phyloP scores from a whole-genome alignment of 2,329 filamentous ascomycete species.

The Claviceps arundinis region DNA sequence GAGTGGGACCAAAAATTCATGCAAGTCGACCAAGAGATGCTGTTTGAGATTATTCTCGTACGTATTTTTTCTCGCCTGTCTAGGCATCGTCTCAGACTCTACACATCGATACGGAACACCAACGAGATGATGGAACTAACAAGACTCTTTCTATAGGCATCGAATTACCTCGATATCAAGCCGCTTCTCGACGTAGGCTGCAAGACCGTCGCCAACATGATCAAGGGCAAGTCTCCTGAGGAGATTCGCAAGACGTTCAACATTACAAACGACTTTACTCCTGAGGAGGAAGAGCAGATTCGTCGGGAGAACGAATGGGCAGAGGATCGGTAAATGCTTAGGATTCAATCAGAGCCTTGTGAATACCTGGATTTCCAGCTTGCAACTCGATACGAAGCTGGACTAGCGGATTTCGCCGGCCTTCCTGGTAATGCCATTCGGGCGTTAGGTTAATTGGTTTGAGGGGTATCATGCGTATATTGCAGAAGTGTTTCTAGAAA shows the following conservation, averaged over 20 bases:
- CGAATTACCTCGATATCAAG: constrained; percentile 99
- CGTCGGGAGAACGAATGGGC: constrained; percentile 86
- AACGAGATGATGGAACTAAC: background rate
- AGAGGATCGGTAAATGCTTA: constrained; percentile 54
- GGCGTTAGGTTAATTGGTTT: constrained; percentile 12
- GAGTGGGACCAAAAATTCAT: constrained; percentile 99
- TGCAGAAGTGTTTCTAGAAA: background rate
- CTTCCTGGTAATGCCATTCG: constrained; percentile 3
- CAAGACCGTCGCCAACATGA: constrained; percentile 98
- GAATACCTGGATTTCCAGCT: background rate
- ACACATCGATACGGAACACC: background rate
- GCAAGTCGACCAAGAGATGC: constrained; percentile 99
- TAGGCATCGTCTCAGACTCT: background rate
- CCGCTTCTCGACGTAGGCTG: constrained; percentile 92
- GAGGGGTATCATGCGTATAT: constrained; percentile 1
- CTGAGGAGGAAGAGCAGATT: constrained; percentile 97
- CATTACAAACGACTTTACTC: constrained; percentile 98
- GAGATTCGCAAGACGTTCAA: constrained; percentile 99
- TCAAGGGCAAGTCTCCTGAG: constrained; percentile 99
- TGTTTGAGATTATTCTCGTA: constrained; percentile 97
- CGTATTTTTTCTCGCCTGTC: constrained; percentile 19
- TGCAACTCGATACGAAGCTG: background rate
- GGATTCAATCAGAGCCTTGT: background rate
- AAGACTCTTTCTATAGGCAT: constrained; percentile 44
- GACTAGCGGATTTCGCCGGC: background rate